Percentiles rank a stretch among this genome's conserved stretches.
Conservation (phyloP, 257 asterid species). For the Fraxinus excelsior region DNA sequence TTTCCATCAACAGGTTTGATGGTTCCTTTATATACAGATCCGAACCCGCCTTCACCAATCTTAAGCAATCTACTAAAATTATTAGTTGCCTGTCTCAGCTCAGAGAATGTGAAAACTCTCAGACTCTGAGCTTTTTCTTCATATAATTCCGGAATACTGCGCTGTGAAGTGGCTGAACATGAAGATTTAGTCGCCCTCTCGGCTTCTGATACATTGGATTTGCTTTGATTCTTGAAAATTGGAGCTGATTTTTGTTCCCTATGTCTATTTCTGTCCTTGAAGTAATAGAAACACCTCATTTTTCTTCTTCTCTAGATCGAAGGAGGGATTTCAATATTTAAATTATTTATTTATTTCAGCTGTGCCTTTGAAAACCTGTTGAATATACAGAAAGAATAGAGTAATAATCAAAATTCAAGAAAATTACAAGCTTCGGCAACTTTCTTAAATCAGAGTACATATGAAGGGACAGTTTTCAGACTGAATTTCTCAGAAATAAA, state of each 20-base stretch:
- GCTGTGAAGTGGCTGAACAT: slow-evolving; percentile 50
- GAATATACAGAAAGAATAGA: not conserved
- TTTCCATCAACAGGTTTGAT: slow-evolving; percentile 60
- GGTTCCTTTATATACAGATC: slow-evolving; percentile 68
- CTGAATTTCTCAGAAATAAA: too few relatives aligned
- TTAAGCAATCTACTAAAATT: slow-evolving; percentile 61
- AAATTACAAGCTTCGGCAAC: not conserved
- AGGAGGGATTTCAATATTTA: slow-evolving; percentile 34
- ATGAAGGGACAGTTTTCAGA: too few relatives aligned
- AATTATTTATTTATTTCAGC: not conserved
- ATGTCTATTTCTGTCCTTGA: slow-evolving; percentile 51
- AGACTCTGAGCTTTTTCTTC: slow-evolving; percentile 63
- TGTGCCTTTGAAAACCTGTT: slow-evolving; percentile 25
- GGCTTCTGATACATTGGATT: slow-evolving; percentile 42
- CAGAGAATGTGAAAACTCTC: slow-evolving; percentile 66
- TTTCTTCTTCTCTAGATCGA: not conserved
- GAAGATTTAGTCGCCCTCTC: slow-evolving; percentile 56
- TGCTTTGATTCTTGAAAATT: slow-evolving; percentile 38
- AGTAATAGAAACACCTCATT: slow-evolving; percentile 73
- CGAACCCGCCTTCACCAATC: slow-evolving; percentile 95
- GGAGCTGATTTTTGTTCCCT: slow-evolving; percentile 78
- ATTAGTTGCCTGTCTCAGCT: slow-evolving; percentile 68
- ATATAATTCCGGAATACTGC: slow-evolving; percentile 59
- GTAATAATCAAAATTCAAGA: slow-evolving; percentile 7
- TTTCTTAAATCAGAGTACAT: not conserved